These are phyloP conservation scores for Penicillium paxilli DNA, from an alignment of 495 filamentous ascomycete species.

Conservation along the genomic window DNA sequence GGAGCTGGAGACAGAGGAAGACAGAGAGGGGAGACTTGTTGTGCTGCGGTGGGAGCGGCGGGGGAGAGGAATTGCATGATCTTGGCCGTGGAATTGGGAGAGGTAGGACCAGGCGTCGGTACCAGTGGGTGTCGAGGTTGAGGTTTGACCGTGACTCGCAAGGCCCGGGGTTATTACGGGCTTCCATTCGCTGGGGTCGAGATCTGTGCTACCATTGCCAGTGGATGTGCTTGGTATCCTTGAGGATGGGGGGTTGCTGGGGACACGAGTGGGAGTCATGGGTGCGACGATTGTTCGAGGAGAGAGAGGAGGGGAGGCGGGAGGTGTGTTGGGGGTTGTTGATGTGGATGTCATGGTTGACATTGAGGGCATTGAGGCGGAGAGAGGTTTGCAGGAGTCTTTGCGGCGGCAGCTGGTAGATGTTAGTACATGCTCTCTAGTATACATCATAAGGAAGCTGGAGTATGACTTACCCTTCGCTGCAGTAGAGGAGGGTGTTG, in stretches of 20 bases:
- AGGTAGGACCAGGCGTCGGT: slow-evolving; percentile 52
- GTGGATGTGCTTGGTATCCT: slow-evolving; percentile 45
- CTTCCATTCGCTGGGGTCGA: slow-evolving; percentile 60
- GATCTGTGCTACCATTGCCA: slow-evolving; percentile 47
- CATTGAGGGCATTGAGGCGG: slow-evolving; percentile 37
- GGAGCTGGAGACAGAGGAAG: slow-evolving; percentile 44
- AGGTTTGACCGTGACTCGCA: slow-evolving; percentile 8
- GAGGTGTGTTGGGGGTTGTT: slow-evolving; percentile 30
- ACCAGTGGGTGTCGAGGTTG: slow-evolving; percentile 17
- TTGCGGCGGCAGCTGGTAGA: slow-evolving; percentile 50
- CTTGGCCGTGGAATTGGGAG: slow-evolving; percentile 44
- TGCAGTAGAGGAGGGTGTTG: slow-evolving; percentile 59
- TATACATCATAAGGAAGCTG: neutral
- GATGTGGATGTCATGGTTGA: slow-evolving; percentile 12
- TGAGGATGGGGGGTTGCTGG: slow-evolving; percentile 25
- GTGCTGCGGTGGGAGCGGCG: slow-evolving; percentile 36
- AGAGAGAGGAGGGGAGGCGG: slow-evolving; percentile 36
- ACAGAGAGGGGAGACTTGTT: slow-evolving; percentile 42
- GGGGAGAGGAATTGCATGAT: slow-evolving; percentile 19
- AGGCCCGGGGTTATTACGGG: slow-evolving; percentile 44
- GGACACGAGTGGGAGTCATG: slow-evolving; percentile 41
- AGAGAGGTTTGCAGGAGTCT: slow-evolving; percentile 51
- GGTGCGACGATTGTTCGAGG: slow-evolving; percentile 45
- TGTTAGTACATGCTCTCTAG: neutral
- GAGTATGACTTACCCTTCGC: slow-evolving; percentile 46